Percentiles rank a stretch among this genome's conserved stretches.
Evolutionary conservation across 2,329 filamentous ascomycete species (phyloP).

Genomic region (Exophiala sp.): DNA sequence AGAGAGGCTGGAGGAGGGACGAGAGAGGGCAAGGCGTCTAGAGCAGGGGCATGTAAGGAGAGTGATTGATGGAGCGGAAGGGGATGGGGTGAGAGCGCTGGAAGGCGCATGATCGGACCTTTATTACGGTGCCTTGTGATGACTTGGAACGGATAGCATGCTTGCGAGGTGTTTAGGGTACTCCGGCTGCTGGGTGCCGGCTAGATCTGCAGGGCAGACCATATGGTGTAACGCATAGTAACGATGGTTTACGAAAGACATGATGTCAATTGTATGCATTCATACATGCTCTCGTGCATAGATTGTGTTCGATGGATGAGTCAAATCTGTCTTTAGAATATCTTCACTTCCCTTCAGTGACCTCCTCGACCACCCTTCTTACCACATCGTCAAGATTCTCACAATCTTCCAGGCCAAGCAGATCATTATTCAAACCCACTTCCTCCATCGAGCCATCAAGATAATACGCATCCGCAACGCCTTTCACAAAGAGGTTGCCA

Average conservation of each 20-base stretch:
- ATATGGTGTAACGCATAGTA: no score
- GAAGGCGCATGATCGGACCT: background rate
- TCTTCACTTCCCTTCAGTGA: background rate
- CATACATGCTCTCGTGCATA: no score
- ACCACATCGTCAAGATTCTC: background rate
- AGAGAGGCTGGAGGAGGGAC: constrained; percentile 64
- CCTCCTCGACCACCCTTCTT: background rate
- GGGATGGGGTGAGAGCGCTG: constrained; percentile 4
- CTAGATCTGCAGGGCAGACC: no score
- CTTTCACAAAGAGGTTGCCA: background rate
- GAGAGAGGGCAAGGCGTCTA: constrained; percentile 56
- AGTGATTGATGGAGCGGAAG: constrained; percentile 43
- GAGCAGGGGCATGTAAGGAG: constrained; percentile 58
- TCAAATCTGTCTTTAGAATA: background rate
- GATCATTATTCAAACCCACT: background rate
- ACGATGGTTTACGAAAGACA: no score
- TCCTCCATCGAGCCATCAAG: background rate
- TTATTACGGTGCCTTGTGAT: no score
- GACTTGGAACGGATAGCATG: no score
- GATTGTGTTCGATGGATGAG: no score
- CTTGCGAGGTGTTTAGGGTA: no score
- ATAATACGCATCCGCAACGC: background rate
- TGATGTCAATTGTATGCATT: no score
- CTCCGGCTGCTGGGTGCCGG: no score
- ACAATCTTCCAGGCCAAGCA: background rate